Conservation (phyloP, 1,284 basidiomycete genomes). For the Leccinum subrobustum region DNA sequence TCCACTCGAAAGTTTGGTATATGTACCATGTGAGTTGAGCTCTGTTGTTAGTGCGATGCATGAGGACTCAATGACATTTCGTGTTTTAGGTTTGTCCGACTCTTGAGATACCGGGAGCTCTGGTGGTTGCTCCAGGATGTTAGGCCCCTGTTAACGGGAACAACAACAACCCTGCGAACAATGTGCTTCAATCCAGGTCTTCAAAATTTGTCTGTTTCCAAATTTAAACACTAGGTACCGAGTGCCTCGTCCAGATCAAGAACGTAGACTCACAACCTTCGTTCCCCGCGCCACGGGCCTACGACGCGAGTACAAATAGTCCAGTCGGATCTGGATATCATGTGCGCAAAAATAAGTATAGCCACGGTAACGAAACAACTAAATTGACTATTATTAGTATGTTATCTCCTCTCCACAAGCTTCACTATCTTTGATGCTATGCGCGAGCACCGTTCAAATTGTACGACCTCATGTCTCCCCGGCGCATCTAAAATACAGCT, state of each 20-base stretch:
- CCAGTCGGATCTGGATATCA: not conserved
- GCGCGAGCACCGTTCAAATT: not conserved
- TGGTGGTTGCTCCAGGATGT: not conserved
- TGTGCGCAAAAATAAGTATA: not conserved
- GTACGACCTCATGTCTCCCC: not conserved
- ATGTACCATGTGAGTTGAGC: no score
- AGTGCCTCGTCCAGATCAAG: not conserved
- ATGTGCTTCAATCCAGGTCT: not conserved
- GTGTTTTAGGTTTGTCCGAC: not conserved
- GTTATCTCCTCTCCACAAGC: not conserved
- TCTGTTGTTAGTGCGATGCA: no score
- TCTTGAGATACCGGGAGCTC: not conserved
- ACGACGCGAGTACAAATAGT: not conserved
- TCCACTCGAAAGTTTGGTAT: no score
- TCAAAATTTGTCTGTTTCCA: not conserved
- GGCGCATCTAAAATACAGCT: not conserved
- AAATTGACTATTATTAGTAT: not conserved
- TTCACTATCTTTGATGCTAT: not conserved
- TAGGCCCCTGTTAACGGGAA: not conserved
- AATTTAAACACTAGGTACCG: not conserved
- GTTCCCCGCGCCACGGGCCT: not conserved
- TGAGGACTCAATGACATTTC: no score
- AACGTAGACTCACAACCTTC: not conserved
- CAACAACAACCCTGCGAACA: not conserved
- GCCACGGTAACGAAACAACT: not conserved